Base-by-base conservation (phyloP, 1,139 yeast genomes). In the Yamadazyma diospyri region DNA sequence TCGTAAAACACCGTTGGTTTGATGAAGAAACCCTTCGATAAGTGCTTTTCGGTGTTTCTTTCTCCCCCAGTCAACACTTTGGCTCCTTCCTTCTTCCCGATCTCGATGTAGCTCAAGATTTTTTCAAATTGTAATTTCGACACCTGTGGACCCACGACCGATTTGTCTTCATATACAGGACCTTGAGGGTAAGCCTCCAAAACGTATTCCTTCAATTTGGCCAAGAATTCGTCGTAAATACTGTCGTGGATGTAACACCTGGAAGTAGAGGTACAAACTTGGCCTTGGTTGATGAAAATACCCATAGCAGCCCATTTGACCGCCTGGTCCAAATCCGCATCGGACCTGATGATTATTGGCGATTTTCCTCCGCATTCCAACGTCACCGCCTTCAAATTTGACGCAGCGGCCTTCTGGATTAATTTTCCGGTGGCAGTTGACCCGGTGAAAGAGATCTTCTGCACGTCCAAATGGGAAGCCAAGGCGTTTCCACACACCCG, bases 281-380 rank as follows among this genome's bases (percentile, higher is more conserved):
- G 75, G 32, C 75, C 75, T 51, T 83, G 77, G 61, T 88, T 88
- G 57, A 70, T 72, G 72, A 85, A 80, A 41, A 88, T 78, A 47
- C 96, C 97, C 43, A 76, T 65, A 16, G 92, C 87, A 28, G 89
- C 80, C 82, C 94, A 85, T 55, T 83, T 83, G 22, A 82, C 88
- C 29, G 94, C 89, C 52, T 79, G 79, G 1, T 79, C 83, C 29
- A 87, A 58, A 52, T 88, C 89, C 16, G 87, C 84, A 55, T 75
- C 96, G 31, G 61, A 81, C 64, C 81, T 81, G 37, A 72, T 77
- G 53, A 76, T 72, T 57, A 76, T 74, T 46, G 88, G 88, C 13
- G 92, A 80, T 55, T 88, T 88, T 40, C 97, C 97, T 43, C 97
- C 97, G 51, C 94, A 81, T 63, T 88, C 97, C 48, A 89, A 62